These are phyloP conservation scores for Erythrophleum fordii DNA, from an alignment of 306 rosid species.

Conservation along the genomic window DNA sequence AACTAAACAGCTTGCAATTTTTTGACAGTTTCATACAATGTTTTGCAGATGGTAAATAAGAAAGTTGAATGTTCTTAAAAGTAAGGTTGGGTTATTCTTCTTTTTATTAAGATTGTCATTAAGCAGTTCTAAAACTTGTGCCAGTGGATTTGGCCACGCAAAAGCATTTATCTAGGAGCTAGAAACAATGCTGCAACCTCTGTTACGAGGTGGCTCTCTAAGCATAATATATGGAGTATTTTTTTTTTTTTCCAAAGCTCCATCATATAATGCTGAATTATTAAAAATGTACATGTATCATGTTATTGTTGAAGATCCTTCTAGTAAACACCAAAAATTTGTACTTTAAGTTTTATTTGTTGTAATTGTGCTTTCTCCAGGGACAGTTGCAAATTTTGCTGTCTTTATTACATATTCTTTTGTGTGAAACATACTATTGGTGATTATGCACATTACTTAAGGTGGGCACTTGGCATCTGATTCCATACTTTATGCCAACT, in stretches of 20 bases:
- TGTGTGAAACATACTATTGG: conserved; percentile 25
- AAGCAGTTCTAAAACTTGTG: not conserved
- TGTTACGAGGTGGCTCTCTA: not conserved
- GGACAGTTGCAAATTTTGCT: too few species aligned
- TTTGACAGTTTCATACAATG: conserved; percentile 33
- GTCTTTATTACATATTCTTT: too few species aligned
- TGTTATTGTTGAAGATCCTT: too few species aligned
- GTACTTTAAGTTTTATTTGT: too few species aligned
- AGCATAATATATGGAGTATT: too few species aligned
- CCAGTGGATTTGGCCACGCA: not conserved
- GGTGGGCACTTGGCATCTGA: conserved; percentile 42
- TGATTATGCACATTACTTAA: conserved; percentile 33
- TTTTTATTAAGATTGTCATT: not conserved
- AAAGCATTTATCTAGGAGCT: not conserved
- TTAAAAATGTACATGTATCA: too few species aligned
- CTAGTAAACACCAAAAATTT: too few species aligned
- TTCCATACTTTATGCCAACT: conserved; percentile 38
- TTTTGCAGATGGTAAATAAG: conserved; percentile 15
- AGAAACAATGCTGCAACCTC: not conserved
- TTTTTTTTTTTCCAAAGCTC: too few species aligned
- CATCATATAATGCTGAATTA: too few species aligned
- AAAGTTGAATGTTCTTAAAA: not conserved
- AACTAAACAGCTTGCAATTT: conserved; percentile 46
- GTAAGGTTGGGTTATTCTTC: not conserved
- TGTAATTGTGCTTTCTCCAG: too few species aligned